Evolutionary conservation across 2,329 filamentous ascomycete genomes (phyloP), one percentile per base, ranked within the genome.

Genomic region (Colletotrichum aenigma): DNA sequence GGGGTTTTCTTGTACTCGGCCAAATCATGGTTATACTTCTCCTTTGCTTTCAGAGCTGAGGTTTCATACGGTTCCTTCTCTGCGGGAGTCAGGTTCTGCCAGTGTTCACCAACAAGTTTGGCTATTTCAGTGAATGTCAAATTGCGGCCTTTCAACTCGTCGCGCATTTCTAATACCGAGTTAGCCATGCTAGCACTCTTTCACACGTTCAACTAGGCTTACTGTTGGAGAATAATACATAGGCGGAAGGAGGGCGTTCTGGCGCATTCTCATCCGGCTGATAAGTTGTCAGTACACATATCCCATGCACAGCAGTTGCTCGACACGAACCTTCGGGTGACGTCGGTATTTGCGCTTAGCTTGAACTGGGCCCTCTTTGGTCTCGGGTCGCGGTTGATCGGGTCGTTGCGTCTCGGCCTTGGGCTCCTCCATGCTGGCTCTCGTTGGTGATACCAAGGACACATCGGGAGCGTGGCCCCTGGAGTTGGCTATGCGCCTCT

Each of bases 201-300:
- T 34, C 21, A 66, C 12, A n/a, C 60, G 48, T 30, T 12, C 58
- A 28, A 13, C 6, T 66, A 8, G 36, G 88, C 93, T 86, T 84
- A 95, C 93, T 94, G 80, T 96, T 96, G 1, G 95, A 96, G 81
- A 97, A 97, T 18, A 96, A 90, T 15, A 96, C 95, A 84, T 96
- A 96, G 66, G 94, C 95, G 6, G 94, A 96, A 0, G 94, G 94
- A 2, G 95, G 94, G 28, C 94, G 89, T 81, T 96, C 94, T 3
- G 95, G 95, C 1, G 94, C 94, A 85, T 95, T 92, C 74, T 95
- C 93, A 79, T 97, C 95, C 5, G 94, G 89, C 91, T 95, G 28
- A 2, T 70, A 30, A 18, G 43, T 28, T 12, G 36, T 71, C 64
- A 64, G 67, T 18, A 66, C 74, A 70, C 13, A 48, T 67, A 28